Evolutionary conservation across 352 stramenopile species (phyloP), one percentile per base, ranked within the genome.

Genomic region (Globisporangium polare): DNA sequence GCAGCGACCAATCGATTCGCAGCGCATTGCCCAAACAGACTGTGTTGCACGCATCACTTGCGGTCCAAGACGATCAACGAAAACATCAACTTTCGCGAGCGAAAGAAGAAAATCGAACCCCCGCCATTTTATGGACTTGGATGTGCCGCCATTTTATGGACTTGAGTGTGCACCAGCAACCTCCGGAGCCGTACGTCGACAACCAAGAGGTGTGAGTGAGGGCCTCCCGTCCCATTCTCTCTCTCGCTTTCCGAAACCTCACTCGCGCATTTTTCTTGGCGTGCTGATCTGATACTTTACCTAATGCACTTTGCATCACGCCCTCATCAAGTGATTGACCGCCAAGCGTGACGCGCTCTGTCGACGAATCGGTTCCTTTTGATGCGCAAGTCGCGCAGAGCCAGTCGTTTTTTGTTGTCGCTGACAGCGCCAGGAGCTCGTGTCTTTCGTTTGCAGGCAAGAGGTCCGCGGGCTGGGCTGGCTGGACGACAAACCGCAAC

Each of bases 391-490:
- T 18, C n/a, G 10, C 29, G 50, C 29, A 56, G n/a, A 56, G 50
- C 50, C 50, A 56, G 50, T 56, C 50, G 12, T 43, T 56, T 54
- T 50, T 37, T 35, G 24, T 17, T 27, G 29, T 9, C 26, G 20
- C 15, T 31, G 31, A 46, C 27, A n/a, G 2, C 10, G 24, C 46
- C 24, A 47, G 41, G 18, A 47, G 43, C 47, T 54, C 47, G 0
- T 33, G 29, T 33, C 8, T 27, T 56, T 62, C 42, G 42, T 60
- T 60, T 52, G 54, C 54, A 60, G 54, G 3, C 54, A 52, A 52
- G 54, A 49, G 54, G 39, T 60, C 43, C 43, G 29, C 29, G 8
- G 29, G 29, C 5, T 20, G 41, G 29, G 29, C 5, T 20, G 41
- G 33, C 9, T 31, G n/a, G 33, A 26, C 20, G 49, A n/a, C 31